Base-by-base conservation (phyloP, 2,329 filamentous ascomycete species). In the Stenocarpella maydis region DNA sequence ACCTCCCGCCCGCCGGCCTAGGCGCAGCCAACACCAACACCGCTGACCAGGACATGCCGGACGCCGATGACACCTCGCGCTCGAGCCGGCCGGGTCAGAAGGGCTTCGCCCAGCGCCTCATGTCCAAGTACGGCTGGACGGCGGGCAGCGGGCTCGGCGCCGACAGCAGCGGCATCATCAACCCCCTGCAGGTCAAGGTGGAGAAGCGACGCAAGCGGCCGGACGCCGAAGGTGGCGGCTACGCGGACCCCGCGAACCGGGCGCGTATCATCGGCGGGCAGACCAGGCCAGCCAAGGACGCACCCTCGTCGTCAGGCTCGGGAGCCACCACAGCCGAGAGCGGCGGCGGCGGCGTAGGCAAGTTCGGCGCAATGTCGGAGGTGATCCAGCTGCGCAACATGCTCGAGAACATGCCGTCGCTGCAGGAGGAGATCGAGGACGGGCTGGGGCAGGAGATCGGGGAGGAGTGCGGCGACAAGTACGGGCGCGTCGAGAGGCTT, bases 71-170 rank as follows among this genome's bases (percentile, higher is more conserved):
- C 75, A 79, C 24, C 3, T 80, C 84, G 39, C 87, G 88, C 45
- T 91, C 90, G 50, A 88, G 83, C 68, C 89, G 90, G 3, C 94
- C 94, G 0, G 93, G 94, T 19, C 92, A 97, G 79, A 88, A 90
- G 73, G 92, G 91, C 64, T 97, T 97, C 79, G 96, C 94, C 0
- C 89, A 94, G 73, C 91, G 94, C 41, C 87, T 98, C 68, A 94
- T 99, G 89, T 88, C 89, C 71, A 98, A 98, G 78, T 96, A 97
- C 81, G 96, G 96, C 67, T 98, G 95, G 93, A 91, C 90, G 43
- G 91, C 95, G 76, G 96, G 96, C 28, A 87, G 91, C 72, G 96
- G 96, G 24, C 88, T 99, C 4, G 96, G 96, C 73, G 94, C 93
- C 19, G 88, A 91, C 72, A 90, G 89, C 39, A 89, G 90, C 28